Evolutionary conservation across 345 rosid genomes (phyloP), one percentile per base, ranked within the genome.

Genomic region (Citrus reticulata): DNA sequence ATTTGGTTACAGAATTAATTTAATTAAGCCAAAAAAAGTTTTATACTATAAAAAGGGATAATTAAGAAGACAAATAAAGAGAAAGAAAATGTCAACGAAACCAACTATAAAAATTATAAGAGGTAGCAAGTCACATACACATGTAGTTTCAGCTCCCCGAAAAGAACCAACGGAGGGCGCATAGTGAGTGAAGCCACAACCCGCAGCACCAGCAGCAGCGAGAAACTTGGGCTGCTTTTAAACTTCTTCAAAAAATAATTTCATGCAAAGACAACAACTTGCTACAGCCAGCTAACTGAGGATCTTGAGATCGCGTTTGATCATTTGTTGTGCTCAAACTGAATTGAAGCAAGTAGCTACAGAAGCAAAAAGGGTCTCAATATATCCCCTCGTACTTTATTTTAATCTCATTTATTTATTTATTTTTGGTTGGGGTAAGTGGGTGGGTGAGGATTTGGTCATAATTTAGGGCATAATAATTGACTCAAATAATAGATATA

Each of bases 251-350:
- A 49, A 73, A 75, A 77, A 66, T 0, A n/a, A 46, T 22, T 77
- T 13, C 84, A 81, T 81, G 84, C 84, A 77, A 77, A 68, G 72
- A 6, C 24, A 70, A 20, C 25, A 17, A 54, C 84, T 72, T 72
- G 84, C 76, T 61, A 42, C 49, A 4, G 32, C 58, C 42, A 62
- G 68, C 57, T 62, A 20, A 59, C 32, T 35, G 54, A 20, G 35
- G 66, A 73, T 35, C 49, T 73, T 58, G 34, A 35, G 16, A 58
- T 55, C 32, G 66, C 14, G 55, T 54, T 71, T 71, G 40, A 54
- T 71, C 46, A 16, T 20, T 35, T 60, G 39, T 54, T 51, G 27
- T 17, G 29, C 25, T 8, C 25, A 57, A 51, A 51, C 14, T 46
- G 51, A 46, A 40, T 51, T 54, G 35, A 51, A 29, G 40, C 25